These are phyloP conservation scores for Alternaria hordeiaustralica DNA, from an alignment of 2,329 filamentous ascomycete genomes.

Conservation along the genomic window DNA sequence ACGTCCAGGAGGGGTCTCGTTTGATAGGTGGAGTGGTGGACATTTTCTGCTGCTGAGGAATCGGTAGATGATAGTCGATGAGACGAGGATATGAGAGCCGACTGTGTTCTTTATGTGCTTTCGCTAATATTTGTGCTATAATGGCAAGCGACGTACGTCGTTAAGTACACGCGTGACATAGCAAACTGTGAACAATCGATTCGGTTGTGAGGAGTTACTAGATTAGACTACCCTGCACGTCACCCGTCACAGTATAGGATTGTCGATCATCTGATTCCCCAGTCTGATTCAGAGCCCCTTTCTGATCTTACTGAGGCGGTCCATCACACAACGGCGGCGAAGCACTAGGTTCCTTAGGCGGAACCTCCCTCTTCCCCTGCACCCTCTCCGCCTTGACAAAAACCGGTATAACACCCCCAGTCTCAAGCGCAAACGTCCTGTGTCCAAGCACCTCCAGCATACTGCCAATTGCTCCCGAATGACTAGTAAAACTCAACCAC, in stretches of 20 bases:
- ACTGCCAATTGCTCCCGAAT: constrained; percentile 65
- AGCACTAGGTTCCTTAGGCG: constrained; percentile 41
- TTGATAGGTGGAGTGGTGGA: background rate
- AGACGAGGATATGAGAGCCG: background rate
- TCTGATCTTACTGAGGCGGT: constrained; percentile 16
- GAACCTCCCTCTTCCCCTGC: constrained; percentile 33
- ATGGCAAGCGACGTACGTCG: background rate
- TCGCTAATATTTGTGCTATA: background rate
- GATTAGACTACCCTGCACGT: background rate
- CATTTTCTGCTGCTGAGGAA: background rate
- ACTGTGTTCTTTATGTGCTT: background rate
- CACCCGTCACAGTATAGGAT: background rate
- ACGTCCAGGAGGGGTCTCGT: background rate
- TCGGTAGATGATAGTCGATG: background rate
- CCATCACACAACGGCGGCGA: constrained; percentile 37
- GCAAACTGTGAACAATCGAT: background rate
- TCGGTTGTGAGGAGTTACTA: background rate
- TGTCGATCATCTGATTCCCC: background rate
- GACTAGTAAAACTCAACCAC: constrained; percentile 62
- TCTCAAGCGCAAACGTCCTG: constrained; percentile 64
- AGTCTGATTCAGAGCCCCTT: background rate
- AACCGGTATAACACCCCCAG: constrained; percentile 72
- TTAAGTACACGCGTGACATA: background rate
- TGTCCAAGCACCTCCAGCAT: constrained; percentile 65
- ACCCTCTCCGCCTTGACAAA: constrained; percentile 65